These are phyloP conservation scores for Halenospora varia DNA, from an alignment of 495 filamentous ascomycete genomes.

Conservation along the genomic window DNA sequence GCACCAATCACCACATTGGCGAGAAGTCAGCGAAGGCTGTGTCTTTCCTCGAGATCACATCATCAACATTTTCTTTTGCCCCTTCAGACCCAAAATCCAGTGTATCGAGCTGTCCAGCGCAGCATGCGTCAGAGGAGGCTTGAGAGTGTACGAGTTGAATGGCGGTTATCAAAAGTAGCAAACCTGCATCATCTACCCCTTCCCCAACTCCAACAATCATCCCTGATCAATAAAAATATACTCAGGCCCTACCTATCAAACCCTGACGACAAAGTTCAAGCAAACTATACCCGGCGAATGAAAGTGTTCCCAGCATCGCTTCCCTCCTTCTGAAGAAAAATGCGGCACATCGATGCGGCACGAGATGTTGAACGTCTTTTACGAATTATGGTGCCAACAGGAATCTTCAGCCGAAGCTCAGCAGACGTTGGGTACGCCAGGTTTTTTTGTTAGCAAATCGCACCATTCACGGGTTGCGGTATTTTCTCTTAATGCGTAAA, in stretches of 20 bases:
- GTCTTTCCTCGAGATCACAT: too few relatives aligned
- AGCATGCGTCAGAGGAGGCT: conserved; percentile 20
- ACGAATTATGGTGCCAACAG: background rate
- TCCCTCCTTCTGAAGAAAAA: background rate
- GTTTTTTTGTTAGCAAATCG: background rate
- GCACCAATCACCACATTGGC: background rate
- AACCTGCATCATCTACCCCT: conserved; percentile 3
- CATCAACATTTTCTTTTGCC: too few relatives aligned
- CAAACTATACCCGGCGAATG: background rate
- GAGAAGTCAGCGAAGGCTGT: too few relatives aligned
- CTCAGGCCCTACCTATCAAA: background rate
- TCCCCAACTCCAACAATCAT: background rate
- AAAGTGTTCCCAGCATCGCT: background rate
- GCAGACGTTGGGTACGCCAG: background rate
- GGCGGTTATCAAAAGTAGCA: conserved; percentile 4
- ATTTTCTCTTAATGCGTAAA: background rate
- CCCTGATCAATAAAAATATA: conserved; percentile 9
- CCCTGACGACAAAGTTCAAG: background rate
- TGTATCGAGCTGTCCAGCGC: background rate
- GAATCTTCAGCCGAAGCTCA: background rate
- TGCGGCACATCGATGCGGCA: background rate
- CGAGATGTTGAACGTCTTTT: background rate
- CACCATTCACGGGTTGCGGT: background rate
- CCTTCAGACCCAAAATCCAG: background rate
- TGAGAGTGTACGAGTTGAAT: conserved; percentile 4